Evolutionary conservation across 495 filamentous ascomycete genomes (phyloP).

Genomic region (Daldinia vernicosa): DNA sequence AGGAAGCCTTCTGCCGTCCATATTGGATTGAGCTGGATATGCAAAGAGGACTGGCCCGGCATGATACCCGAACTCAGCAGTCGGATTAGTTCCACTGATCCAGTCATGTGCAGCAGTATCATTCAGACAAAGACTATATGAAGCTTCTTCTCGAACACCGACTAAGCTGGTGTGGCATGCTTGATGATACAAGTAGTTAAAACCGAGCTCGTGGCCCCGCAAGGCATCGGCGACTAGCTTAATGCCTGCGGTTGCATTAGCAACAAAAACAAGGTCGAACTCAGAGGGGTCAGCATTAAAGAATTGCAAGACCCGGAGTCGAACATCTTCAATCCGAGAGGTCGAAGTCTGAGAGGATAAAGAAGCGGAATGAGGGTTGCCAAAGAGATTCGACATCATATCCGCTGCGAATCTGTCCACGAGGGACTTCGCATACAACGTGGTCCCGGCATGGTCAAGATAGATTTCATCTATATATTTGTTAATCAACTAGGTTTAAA

Average conservation of each 20-base stretch:
- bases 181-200: constrained; percentile 83
- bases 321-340: constrained; percentile 76
- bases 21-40: constrained; percentile 91
- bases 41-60: constrained; percentile 68
- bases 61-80: constrained; percentile 15
- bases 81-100: constrained; percentile 54
- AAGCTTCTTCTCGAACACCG: constrained; percentile 78
- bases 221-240: constrained; percentile 85
- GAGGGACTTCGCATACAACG: constrained; percentile 80
- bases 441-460: constrained; percentile 93
- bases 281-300: constrained; percentile 85
- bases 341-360: constrained; percentile 80
- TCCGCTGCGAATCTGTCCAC: constrained; percentile 79
- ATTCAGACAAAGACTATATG: constrained; percentile 70
- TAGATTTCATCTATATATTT: constrained; percentile 75
- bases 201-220: constrained; percentile 68
- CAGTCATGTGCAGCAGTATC: constrained; percentile 75
- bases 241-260: constrained; percentile 90
- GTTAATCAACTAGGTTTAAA: constrained; percentile 12
- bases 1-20: constrained; percentile 85
- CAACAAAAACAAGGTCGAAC: constrained; percentile 91
- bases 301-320: constrained; percentile 75
- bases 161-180: constrained; percentile 90
- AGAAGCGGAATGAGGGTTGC: constrained; percentile 92
- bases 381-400: constrained; percentile 81